phyloP scores from a whole-genome alignment of 2,329 filamentous ascomycete species.

The Phialophora expanda region DNA sequence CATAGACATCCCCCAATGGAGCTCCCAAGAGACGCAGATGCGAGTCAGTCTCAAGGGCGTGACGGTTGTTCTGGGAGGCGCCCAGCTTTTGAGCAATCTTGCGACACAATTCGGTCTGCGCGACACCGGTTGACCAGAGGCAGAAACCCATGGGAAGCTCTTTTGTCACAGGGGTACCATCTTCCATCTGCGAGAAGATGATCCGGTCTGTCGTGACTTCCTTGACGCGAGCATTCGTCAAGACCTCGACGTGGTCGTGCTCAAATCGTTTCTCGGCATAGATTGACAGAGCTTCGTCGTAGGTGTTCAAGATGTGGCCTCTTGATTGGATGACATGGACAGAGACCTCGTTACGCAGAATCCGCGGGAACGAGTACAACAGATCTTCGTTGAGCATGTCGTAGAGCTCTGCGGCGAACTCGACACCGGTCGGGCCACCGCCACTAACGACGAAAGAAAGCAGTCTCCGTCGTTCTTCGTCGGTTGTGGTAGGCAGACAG shows the following conservation, averaged over 20 bases:
- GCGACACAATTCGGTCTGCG: constrained; percentile 81
- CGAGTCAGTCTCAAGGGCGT: constrained; percentile 91
- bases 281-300: constrained; percentile 89
- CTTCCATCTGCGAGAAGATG: constrained; percentile 81
- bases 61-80: constrained; percentile 79
- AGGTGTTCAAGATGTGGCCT: constrained; percentile 95
- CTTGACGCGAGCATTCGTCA: constrained; percentile 91
- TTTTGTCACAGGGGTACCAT: constrained; percentile 79
- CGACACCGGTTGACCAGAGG: constrained; percentile 94
- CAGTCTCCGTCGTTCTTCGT: constrained; percentile 83
- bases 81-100: constrained; percentile 77
- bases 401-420: constrained; percentile 95
- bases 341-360: constrained; percentile 96
- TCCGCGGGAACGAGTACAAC: constrained; percentile 77
- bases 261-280: constrained; percentile 91
- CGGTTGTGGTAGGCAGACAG: constrained; percentile 87
- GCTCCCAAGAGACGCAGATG: constrained; percentile 88
- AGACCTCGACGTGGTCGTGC: constrained; percentile 86
- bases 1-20: constrained; percentile 92
- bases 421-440: constrained; percentile 93
- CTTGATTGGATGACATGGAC: constrained; percentile 96
- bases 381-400: constrained; percentile 97
- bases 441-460: constrained; percentile 96
- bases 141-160: constrained; percentile 96
- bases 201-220: constrained; percentile 85